Evolutionary conservation across 441 rosid genomes (phyloP).

Genomic region (Gossypium aridum): DNA sequence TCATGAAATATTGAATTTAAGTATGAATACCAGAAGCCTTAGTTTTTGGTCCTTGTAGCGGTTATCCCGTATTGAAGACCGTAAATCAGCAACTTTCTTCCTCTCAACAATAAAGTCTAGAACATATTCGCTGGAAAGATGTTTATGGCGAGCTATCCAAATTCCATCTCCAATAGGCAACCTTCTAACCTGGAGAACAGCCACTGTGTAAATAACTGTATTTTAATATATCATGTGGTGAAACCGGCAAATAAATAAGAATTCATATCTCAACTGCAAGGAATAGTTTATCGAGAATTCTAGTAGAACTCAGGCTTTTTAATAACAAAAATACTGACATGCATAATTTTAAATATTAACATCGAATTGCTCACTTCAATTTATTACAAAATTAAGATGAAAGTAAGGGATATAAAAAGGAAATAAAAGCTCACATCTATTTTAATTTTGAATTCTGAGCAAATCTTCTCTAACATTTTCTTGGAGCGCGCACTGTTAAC

Average conservation of each 20-base stretch:
- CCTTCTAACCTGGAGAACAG: conserved; percentile 56
- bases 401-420: conserved; percentile 1
- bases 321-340: not conserved
- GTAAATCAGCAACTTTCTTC: conserved; percentile 78
- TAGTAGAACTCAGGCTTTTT: not conserved
- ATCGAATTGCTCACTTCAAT: not conserved
- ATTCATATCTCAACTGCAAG: conserved; percentile 6
- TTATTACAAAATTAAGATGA: not conserved
- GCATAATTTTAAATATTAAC: not conserved
- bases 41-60: conserved; percentile 92
- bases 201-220: not conserved
- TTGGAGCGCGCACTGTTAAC: conserved; percentile 56
- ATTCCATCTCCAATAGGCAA: conserved; percentile 88
- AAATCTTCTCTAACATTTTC: conserved; percentile 61
- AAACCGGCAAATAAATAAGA: not conserved
- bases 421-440: conserved; percentile 44
- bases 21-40: conserved; percentile 61
- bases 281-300: not conserved
- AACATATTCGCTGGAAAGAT: conserved; percentile 55
- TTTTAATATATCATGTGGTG: conserved; percentile 3
- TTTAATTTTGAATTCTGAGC: conserved; percentile 64
- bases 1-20: not conserved
- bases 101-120: conserved; percentile 94
- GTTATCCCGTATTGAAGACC: conserved; percentile 80
- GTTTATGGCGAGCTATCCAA: conserved; percentile 85